Percentiles rank a stretch among this genome's conserved stretches.
Evolutionary conservation across 192 early-diverging fungal species (phyloP).

Genomic region (Coemansia sp.): DNA sequence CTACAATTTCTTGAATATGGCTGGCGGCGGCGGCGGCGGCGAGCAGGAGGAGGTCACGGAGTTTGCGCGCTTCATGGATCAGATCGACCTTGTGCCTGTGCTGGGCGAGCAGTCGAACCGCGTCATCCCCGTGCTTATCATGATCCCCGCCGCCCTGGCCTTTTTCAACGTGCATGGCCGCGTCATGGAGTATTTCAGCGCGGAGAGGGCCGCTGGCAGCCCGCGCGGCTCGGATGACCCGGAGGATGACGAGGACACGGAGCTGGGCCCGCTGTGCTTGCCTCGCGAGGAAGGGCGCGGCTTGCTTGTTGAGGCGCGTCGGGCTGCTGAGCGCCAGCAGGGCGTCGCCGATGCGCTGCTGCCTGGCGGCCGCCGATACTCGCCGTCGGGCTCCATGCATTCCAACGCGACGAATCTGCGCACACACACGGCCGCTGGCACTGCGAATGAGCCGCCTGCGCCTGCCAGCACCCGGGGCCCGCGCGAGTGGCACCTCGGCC

Average conservation of each 20-base stretch:
- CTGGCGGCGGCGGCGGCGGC: slow-evolving; percentile 60
- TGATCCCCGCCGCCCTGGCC: slow-evolving; percentile 73
- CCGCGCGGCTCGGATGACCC: slow-evolving; percentile 11
- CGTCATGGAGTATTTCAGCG: slow-evolving; percentile 67
- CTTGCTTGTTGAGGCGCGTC: slow-evolving; percentile 50
- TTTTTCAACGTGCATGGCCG: slow-evolving; percentile 84
- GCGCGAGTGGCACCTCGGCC: slow-evolving; percentile 51
- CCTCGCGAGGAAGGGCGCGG: slow-evolving; percentile 50
- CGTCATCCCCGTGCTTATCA: slow-evolving; percentile 84
- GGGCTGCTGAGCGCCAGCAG: slow-evolving; percentile 45
- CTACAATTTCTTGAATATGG: slow-evolving; percentile 89
- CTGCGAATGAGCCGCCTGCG: slow-evolving; percentile 5
- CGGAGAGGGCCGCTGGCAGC: slow-evolving; percentile 21
- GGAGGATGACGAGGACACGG: slow-evolving; percentile 42
- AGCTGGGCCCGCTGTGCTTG: slow-evolving; percentile 45
- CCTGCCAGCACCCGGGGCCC: slow-evolving; percentile 18
- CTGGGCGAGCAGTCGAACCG: slow-evolving; percentile 85
- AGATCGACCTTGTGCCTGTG: slow-evolving; percentile 86
- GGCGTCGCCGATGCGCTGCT: slow-evolving; percentile 19
- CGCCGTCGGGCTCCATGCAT: slow-evolving; percentile 26
- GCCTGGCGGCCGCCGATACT: slow-evolving; percentile 20
- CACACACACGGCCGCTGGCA: slow-evolving; percentile 11
- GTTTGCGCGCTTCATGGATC: slow-evolving; percentile 71
- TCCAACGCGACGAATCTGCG: slow-evolving; percentile 23
- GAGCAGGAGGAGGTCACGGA: slow-evolving; percentile 56